phyloP scores from a whole-genome alignment of 2,329 filamentous ascomycete genomes.

The Colletotrichum spaethianum region DNA sequence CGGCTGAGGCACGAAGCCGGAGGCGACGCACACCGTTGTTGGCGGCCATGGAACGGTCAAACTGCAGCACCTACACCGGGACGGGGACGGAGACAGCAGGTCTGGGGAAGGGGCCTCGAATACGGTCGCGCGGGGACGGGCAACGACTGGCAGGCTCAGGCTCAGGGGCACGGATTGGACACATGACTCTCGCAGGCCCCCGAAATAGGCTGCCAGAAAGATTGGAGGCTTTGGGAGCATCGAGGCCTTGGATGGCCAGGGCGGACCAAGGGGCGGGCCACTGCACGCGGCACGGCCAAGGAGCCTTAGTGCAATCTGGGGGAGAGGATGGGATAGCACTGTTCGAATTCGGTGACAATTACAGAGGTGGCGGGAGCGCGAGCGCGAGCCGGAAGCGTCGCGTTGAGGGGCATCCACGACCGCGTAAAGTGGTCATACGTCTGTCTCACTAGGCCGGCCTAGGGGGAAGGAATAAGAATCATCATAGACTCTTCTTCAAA shows the following conservation, averaged over 20 bases:
- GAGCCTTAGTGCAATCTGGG: neutral
- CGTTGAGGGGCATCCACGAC: slow-evolving; percentile 18
- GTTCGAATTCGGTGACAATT: neutral
- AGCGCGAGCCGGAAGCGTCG: slow-evolving; percentile 2
- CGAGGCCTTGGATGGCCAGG: neutral
- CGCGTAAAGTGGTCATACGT: slow-evolving; percentile 33
- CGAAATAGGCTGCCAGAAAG: slow-evolving; percentile 7
- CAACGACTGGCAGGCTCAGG: neutral
- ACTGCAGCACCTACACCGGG: neutral
- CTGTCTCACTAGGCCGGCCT: neutral
- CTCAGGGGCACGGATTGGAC: slow-evolving; percentile 15
- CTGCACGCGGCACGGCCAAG: neutral
- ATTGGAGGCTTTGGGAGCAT: neutral
- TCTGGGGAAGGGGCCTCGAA: slow-evolving; percentile 6
- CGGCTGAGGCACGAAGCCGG: neutral
- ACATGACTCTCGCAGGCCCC: slow-evolving; percentile 13
- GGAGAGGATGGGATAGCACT: neutral
- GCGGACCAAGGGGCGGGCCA: neutral
- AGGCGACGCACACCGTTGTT: slow-evolving; percentile 3
- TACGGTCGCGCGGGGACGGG: neutral
- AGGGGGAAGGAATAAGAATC: neutral
- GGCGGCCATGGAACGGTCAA: slow-evolving; percentile 16
- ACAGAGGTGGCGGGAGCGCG: neutral
- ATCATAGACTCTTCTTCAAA: neutral
- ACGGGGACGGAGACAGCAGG: slow-evolving; percentile 24